These are phyloP conservation scores for Dactylellina drechsleri DNA, from an alignment of 2,329 filamentous ascomycete species.

Conservation along the genomic window DNA sequence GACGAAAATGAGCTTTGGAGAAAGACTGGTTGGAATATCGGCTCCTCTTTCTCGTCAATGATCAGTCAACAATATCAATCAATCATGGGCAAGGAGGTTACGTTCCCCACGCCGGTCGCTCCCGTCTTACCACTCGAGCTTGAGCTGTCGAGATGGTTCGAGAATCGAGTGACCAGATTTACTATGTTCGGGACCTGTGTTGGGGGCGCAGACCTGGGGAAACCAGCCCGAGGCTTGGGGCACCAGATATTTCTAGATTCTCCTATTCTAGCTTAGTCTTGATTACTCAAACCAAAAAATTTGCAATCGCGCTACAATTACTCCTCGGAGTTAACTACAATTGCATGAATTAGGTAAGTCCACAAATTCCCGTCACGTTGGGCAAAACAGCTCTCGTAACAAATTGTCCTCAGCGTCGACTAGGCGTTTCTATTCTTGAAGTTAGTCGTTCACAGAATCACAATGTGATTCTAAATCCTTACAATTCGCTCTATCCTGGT, in stretches of 20 bases:
- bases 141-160: background rate
- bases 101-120: constrained; percentile 44
- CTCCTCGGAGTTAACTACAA: constrained; percentile 3
- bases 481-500: background rate
- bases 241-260: constrained; percentile 28
- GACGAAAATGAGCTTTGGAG: background rate
- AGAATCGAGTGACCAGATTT: constrained; percentile 1
- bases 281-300: constrained; percentile 37
- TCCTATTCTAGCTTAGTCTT: constrained; percentile 35
- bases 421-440: constrained; percentile 19
- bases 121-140: constrained; percentile 35
- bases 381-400: constrained; percentile 4
- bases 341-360: constrained; percentile 42
- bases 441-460: background rate
- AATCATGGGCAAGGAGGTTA: too few relatives aligned
- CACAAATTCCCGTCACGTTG: background rate
- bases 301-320: constrained; percentile 14
- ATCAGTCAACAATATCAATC: constrained; percentile 17
- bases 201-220: too few relatives aligned
- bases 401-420: constrained; percentile 3
- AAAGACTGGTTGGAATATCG: too few relatives aligned
- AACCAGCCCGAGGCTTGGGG: constrained; percentile 7
- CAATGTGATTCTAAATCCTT: constrained; percentile 1
- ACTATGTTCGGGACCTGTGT: background rate
- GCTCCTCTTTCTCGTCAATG: too few relatives aligned